Percentiles rank a stretch among this genome's conserved stretches.
Conservation (phyloP, 2,329 filamentous ascomycete species). For the Reticulascus tulasneorum region DNA sequence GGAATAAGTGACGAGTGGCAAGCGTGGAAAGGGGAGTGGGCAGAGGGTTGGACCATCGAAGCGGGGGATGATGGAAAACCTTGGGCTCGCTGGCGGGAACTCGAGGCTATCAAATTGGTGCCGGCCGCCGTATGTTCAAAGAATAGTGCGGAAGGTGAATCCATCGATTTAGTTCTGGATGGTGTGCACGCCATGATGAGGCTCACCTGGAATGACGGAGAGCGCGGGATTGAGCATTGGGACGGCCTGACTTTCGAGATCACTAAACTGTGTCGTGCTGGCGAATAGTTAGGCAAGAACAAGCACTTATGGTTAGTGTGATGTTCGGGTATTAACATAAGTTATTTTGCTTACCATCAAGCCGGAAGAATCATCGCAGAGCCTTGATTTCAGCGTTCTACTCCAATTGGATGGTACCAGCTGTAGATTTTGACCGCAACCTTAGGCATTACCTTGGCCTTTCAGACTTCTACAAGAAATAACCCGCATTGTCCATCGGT, state of each 20-base stretch:
- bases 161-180: slow-evolving; percentile 3
- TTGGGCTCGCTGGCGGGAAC: slow-evolving; percentile 1
- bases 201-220: background rate
- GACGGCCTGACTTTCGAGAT: background rate
- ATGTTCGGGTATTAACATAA: too few species aligned
- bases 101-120: background rate
- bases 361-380: too few species aligned
- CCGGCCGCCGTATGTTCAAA: slow-evolving; percentile 3
- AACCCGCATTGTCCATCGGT: too few species aligned
- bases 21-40: slow-evolving; percentile 4
- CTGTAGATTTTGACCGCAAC: too few species aligned
- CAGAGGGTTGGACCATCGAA: slow-evolving; percentile 1
- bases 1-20: background rate
- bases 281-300: too few species aligned
- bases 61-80: background rate
- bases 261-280: too few species aligned
- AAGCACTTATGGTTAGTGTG: too few species aligned
- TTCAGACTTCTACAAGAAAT: too few species aligned
- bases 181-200: slow-evolving; percentile 4
- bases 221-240: slow-evolving; percentile 2
- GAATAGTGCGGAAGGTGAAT: background rate
- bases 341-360: too few species aligned
- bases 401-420: too few species aligned
- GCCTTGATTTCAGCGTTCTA: too few species aligned
- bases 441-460: too few species aligned